Evolutionary conservation across 352 stramenopile species (phyloP).

Genomic region (Elongisporangium undulatum): DNA sequence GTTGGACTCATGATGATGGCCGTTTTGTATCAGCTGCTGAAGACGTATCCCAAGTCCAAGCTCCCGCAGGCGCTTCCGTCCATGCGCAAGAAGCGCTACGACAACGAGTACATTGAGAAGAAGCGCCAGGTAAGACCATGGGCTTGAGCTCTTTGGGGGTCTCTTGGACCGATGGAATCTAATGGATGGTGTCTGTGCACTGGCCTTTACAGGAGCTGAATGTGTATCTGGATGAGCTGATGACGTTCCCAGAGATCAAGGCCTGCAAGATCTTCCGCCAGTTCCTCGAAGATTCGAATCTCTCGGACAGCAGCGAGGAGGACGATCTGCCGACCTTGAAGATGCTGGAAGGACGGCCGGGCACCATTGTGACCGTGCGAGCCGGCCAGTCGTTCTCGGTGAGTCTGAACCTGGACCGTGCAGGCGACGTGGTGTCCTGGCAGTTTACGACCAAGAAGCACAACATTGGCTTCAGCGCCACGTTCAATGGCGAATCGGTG

Average conservation of each 20-base stretch:
- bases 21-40: slow-evolving; percentile 33
- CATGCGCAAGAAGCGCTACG: slow-evolving; percentile 68
- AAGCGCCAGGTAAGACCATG: slow-evolving; percentile 32
- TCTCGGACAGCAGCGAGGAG: slow-evolving; percentile 51
- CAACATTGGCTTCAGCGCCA: slow-evolving; percentile 78
- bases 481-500: slow-evolving; percentile 55
- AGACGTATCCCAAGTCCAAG: slow-evolving; percentile 72
- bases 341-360: slow-evolving; percentile 48
- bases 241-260: slow-evolving; percentile 50
- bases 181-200: neutral
- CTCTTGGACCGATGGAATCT: no score
- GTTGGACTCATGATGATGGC: neutral
- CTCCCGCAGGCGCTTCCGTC: slow-evolving; percentile 51
- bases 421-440: slow-evolving; percentile 52
- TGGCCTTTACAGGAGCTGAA: slow-evolving; percentile 36
- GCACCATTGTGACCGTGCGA: slow-evolving; percentile 61
- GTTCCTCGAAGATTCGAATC: slow-evolving; percentile 50
- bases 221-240: slow-evolving; percentile 42
- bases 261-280: slow-evolving; percentile 47
- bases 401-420: slow-evolving; percentile 31
- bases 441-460: slow-evolving; percentile 80
- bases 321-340: slow-evolving; percentile 37
- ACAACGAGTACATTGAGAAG: slow-evolving; percentile 75
- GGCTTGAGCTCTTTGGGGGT: no score
- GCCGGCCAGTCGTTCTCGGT: slow-evolving; percentile 70